Conservation (phyloP, 2,329 filamentous ascomycete species). For the Phialophora tarda region DNA sequence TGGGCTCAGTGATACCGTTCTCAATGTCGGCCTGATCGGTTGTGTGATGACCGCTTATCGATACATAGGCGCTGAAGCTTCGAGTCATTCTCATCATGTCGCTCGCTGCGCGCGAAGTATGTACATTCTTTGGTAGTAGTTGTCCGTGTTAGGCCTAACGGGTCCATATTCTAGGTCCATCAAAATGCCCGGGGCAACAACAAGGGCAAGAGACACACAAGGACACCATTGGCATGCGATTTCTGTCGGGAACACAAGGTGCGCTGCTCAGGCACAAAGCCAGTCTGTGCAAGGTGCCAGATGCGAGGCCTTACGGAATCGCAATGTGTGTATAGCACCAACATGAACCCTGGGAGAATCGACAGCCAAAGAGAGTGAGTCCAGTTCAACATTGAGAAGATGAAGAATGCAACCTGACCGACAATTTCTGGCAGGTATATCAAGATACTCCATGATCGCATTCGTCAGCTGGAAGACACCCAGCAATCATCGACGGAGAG, state of each 20-base stretch:
- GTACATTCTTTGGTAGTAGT: too few relatives aligned
- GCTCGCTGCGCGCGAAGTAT: too few relatives aligned
- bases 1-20: too few relatives aligned
- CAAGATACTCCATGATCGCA: constrained; percentile 6
- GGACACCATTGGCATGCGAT: constrained; percentile 12
- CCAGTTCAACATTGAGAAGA: background rate
- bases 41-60: too few relatives aligned
- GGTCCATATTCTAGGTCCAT: too few relatives aligned
- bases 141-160: too few relatives aligned
- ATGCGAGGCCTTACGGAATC: background rate
- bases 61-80: too few relatives aligned
- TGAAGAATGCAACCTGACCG: background rate
- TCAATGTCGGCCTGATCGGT: too few relatives aligned
- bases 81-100: too few relatives aligned
- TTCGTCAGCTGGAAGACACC: constrained; percentile 3
- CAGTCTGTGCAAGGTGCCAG: constrained; percentile 14
- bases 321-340: constrained; percentile 4
- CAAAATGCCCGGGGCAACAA: too few relatives aligned
- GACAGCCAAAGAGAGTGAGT: constrained; percentile 14
- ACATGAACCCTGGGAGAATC: background rate
- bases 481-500: background rate
- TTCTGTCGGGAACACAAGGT: constrained; percentile 7
- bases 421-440: constrained; percentile 3
- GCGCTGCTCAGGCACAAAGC: constrained; percentile 10
- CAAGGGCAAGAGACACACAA: background rate